Conservation (phyloP, 305 asterid species). For the Fraxinus latifolia region DNA sequence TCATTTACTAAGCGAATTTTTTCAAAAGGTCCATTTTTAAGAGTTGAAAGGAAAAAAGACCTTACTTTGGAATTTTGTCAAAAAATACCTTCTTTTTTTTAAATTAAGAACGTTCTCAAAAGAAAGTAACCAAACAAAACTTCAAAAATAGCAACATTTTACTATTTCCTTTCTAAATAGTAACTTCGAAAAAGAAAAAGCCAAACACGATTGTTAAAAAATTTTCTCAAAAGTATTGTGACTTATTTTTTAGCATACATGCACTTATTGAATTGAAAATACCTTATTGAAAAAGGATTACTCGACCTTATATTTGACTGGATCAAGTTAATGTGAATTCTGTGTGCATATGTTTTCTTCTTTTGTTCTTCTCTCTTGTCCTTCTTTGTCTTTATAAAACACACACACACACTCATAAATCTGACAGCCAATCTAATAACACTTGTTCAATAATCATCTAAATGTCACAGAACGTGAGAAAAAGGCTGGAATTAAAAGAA, state of each 20-base stretch:
- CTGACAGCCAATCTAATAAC: not conserved
- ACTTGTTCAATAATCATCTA: not conserved
- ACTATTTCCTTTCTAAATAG: not conserved
- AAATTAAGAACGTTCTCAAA: not conserved
- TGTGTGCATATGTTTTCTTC: not conserved
- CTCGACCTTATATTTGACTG: not conserved
- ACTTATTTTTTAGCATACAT: not conserved
- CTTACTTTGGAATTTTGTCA: not conserved
- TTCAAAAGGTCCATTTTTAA: not conserved
- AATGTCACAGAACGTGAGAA: not conserved
- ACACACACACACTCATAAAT: not conserved
- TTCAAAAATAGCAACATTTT: too few relatives aligned
- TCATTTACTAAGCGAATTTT: not conserved
- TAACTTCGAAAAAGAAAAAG: not conserved
- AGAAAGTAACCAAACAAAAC: not conserved
- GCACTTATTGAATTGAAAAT: not conserved
- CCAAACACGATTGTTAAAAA: not conserved
- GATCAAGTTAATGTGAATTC: not conserved
- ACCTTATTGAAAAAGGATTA: not conserved
- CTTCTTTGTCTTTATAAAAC: not conserved
- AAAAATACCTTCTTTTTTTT: not conserved
- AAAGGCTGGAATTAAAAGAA: not conserved
- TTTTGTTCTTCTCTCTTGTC: not conserved
- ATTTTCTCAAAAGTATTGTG: not conserved
- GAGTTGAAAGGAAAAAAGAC: not conserved